Evolutionary conservation across 768 basidiomycete genomes (phyloP).

Genomic region (Stropharia rugosoannulata): DNA sequence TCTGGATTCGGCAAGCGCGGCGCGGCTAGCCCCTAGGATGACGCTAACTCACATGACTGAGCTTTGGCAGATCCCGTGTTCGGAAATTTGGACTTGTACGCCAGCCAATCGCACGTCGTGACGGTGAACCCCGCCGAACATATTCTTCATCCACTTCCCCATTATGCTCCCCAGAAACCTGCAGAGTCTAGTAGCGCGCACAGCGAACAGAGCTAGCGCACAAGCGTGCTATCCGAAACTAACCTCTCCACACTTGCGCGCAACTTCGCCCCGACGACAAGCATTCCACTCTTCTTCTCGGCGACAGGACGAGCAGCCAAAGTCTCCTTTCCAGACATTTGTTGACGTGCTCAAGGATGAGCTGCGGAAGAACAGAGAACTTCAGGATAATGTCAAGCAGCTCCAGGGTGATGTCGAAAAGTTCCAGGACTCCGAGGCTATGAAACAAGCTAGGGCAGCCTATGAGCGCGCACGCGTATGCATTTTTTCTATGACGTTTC

Average conservation of each 20-base stretch:
- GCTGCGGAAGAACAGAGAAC: conserved; percentile 87
- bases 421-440: conserved; percentile 93
- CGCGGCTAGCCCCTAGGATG: too few relatives aligned
- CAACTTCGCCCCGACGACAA: conserved; percentile 30
- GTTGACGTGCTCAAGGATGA: conserved; percentile 94
- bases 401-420: conserved; percentile 97
- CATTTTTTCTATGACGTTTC: conserved; percentile 16
- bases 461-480: conserved; percentile 93
- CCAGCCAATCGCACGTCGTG: conserved; percentile 9
- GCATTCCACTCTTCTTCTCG: conserved; percentile 69
- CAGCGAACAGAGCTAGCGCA: conserved; percentile 28
- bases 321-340: conserved; percentile 95
- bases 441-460: conserved; percentile 88
- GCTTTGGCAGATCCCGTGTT: too few relatives aligned
- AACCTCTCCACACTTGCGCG: conserved; percentile 40
- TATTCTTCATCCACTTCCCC: conserved; percentile 6
- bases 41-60: too few relatives aligned
- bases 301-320: conserved; percentile 64
- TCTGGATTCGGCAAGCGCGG: too few relatives aligned
- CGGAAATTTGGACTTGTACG: conserved; percentile 19
- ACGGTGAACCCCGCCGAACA: conserved; percentile 11
- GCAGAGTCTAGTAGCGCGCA: conserved; percentile 35
- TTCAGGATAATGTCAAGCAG: conserved; percentile 96
- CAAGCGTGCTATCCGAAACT: conserved; percentile 19
- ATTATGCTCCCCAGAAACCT: conserved; percentile 46